A percentile compares a stretch with the other conserved stretches of the same genome.
Evolutionary conservation across 73 alveolate species (phyloP).

Genomic region (Paramecium sexaurelia): DNA sequence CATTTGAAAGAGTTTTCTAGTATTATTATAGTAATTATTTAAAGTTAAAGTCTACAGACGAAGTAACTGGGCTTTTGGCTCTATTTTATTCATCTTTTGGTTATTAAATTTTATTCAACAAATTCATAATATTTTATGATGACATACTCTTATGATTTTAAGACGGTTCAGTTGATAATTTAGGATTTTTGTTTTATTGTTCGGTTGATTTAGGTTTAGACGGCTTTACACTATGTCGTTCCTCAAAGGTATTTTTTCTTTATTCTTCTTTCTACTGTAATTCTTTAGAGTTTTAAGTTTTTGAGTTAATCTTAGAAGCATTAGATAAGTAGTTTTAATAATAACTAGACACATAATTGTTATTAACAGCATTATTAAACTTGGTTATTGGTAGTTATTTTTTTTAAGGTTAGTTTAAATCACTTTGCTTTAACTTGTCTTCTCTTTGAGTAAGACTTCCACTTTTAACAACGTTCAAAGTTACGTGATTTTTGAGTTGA

Average conservation of each 20-base stretch:
- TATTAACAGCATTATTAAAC: slow-evolving; percentile 24
- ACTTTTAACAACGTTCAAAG: background rate
- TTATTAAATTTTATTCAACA: background rate
- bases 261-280: background rate
- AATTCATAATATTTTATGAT: slow-evolving; percentile 39
- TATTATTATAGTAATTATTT: slow-evolving; percentile 5
- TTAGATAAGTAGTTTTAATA: slow-evolving; percentile 16
- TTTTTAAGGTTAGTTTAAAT: background rate
- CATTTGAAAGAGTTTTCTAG: background rate
- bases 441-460: slow-evolving; percentile 27
- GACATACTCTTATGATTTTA: slow-evolving; percentile 49
- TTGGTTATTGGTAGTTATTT: slow-evolving; percentile 20
- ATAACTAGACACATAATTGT: slow-evolving; percentile 45
- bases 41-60: slow-evolving; percentile 21
- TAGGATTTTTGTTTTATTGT: background rate
- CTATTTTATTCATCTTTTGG: background rate
- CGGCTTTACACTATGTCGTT: background rate
- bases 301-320: background rate
- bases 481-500: background rate
- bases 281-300: slow-evolving; percentile 40
- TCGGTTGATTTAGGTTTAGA: slow-evolving; percentile 4
- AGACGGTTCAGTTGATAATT: slow-evolving; percentile 46
- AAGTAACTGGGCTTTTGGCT: slow-evolving; percentile 39
- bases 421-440: background rate
- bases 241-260: slow-evolving; percentile 24